Evolutionary conservation across 179 eudicot species (phyloP).

Genomic region (Silene coronaria): DNA sequence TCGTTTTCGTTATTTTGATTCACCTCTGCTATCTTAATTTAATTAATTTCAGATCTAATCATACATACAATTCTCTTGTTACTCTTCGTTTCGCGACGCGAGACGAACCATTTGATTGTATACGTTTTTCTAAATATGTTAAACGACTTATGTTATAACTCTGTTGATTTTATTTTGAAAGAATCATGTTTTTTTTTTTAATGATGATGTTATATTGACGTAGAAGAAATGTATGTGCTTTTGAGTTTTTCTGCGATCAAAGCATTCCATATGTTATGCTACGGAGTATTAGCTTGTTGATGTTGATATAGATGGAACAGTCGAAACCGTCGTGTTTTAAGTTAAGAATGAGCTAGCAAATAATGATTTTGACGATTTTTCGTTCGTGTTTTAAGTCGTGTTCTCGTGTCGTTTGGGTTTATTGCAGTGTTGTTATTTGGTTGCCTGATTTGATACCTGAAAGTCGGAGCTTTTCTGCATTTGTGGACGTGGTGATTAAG

Average conservation of each 20-base stretch:
- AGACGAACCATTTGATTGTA: not conserved
- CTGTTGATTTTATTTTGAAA: too few species aligned
- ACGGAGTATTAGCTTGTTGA: not conserved
- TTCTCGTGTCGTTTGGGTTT: not conserved
- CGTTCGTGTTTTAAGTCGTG: not conserved
- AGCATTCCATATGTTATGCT: not conserved
- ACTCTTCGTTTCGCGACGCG: not conserved
- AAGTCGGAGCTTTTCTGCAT: not conserved
- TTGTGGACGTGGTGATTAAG: slow-evolving; percentile 12
- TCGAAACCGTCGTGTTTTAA: too few species aligned
- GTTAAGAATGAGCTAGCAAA: too few species aligned
- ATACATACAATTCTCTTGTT: not conserved
- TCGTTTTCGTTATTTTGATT: not conserved
- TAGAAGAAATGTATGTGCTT: too few species aligned
- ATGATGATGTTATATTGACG: too few species aligned
- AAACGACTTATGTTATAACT: too few species aligned
- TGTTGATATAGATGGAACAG: not conserved
- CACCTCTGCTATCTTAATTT: too few species aligned
- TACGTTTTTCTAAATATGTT: not conserved
- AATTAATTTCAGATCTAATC: not conserved
- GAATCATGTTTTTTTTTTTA: too few species aligned
- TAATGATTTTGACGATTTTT: not conserved
- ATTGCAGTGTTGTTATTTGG: slow-evolving; percentile 19
- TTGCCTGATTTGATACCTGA: slow-evolving; percentile 2
- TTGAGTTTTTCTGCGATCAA: too few species aligned